Evolutionary conservation across 2,329 filamentous ascomycete species (phyloP).

Genomic region (Chaetomium olivaceum): DNA sequence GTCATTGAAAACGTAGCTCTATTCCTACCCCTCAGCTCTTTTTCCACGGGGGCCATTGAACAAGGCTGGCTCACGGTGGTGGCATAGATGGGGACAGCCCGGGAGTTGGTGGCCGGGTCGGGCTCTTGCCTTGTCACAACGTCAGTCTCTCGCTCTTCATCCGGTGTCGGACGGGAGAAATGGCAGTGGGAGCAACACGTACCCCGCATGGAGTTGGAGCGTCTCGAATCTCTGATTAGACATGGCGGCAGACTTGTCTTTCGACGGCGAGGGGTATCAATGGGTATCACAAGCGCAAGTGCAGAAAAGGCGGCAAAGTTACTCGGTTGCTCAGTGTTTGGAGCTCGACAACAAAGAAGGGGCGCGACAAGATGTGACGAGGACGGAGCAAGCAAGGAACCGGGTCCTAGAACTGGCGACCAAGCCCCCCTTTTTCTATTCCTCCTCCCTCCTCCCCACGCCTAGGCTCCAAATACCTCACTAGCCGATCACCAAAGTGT

Average conservation of each 20-base stretch:
- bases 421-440: neutral
- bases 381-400: neutral
- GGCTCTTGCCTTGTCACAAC: conserved; percentile 64
- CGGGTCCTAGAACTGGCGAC: neutral
- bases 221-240: conserved; percentile 72
- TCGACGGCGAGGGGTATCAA: conserved; percentile 19
- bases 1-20: conserved; percentile 94
- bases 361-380: neutral
- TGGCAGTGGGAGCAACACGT: conserved; percentile 33
- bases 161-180: conserved; percentile 7
- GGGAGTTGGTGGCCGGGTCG: conserved; percentile 78
- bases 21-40: conserved; percentile 15
- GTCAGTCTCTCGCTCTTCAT: conserved; percentile 21
- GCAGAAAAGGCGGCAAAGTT: neutral
- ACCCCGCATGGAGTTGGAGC: conserved; percentile 83
- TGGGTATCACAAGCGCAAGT: conserved; percentile 22
- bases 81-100: conserved; percentile 94
- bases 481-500: conserved; percentile 19
- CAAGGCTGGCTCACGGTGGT: conserved; percentile 63
- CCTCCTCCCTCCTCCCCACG: conserved; percentile 2
- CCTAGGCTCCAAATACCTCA: conserved; percentile 1
- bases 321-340: no score
- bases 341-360: conserved; percentile 7
- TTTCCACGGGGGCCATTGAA: neutral
- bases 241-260: conserved; percentile 37